Evolutionary conservation across 495 filamentous ascomycete species (phyloP), one percentile per base, ranked within the genome.

Genomic region (Podospora tetraspora): DNA sequence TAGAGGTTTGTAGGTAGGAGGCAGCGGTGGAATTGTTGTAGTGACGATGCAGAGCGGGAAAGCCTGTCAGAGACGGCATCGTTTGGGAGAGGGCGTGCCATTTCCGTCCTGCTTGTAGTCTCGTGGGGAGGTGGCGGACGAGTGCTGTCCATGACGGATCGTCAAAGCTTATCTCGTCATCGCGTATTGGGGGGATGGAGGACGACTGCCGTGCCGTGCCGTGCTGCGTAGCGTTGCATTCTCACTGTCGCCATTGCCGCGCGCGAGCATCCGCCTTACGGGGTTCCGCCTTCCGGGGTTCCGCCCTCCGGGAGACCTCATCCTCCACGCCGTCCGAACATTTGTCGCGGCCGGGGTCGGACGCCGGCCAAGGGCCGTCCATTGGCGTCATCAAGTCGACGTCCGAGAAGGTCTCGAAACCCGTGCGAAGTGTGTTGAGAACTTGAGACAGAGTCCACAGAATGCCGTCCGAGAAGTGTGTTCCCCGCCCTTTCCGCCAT

Each of bases 151-250:
- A 37, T n/a, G 43, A n/a, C 61, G 10, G 61, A 32, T 62, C 62
- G 21, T 24, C n/a, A 37, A 66, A 59, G 63, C 27, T 37, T 66
- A 66, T 66, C 63, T 65, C 57, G 63, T 59, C 63, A 66, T 66
- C 3, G 43, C 62, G 22, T 13, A 11, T 59, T 30, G 5, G 16
- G 6, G 13, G 6, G 13, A n/a, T 52, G 24, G 13, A 24, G 52
- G 16, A 23, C 57, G 25, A 19, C 19, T 66, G 59, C 63, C 63
- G 56, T 66, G 23, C 52, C 63, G 56, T 66, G 23, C 52, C n/a
- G 43, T 59, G 56, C 63, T 12, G 32, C 56, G 29, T 5, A 52
- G 43, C 43, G 43, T 52, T 52, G 43, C 43, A 52, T n/a, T 12
- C 16, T 9, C 32, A 19, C 43, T 3, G 16, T 52, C 43, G 43